Conservation (phyloP, 1,139 yeast genomes). For the Lodderomyces jiufengensis region DNA sequence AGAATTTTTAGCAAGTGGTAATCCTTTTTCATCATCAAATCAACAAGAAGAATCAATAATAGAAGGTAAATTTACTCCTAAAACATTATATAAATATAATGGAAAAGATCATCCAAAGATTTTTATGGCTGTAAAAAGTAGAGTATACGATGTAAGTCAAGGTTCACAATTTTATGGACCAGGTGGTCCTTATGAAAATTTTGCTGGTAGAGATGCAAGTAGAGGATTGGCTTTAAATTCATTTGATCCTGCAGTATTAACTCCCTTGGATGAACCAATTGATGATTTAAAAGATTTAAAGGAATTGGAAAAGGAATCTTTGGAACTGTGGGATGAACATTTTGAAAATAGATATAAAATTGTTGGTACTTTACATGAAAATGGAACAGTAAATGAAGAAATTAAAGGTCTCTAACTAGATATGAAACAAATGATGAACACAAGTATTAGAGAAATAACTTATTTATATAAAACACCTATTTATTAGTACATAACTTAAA, state of each 20-base stretch:
- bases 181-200: slow-evolving; percentile 90
- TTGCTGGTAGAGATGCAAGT: slow-evolving; percentile 96
- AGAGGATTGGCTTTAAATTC: slow-evolving; percentile 90
- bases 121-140: slow-evolving; percentile 78
- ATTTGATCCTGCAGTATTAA: slow-evolving; percentile 63
- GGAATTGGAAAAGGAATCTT: slow-evolving; percentile 58
- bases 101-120: slow-evolving; percentile 78
- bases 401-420: background rate
- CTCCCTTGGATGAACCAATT: slow-evolving; percentile 63
- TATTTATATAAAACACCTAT: background rate
- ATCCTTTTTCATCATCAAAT: slow-evolving; percentile 14
- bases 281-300: slow-evolving; percentile 65
- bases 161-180: slow-evolving; percentile 94
- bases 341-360: slow-evolving; percentile 74
- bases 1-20: slow-evolving; percentile 17
- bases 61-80: slow-evolving; percentile 79
- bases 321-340: slow-evolving; percentile 83
- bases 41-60: slow-evolving; percentile 54
- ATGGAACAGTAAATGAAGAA: slow-evolving; percentile 11
- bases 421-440: slow-evolving; percentile 1
- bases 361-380: slow-evolving; percentile 53
- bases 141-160: slow-evolving; percentile 77
- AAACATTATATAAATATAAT: slow-evolving; percentile 66
- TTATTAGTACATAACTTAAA: background rate
- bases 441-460: background rate